phyloP scores from a whole-genome alignment of 257 asterid species.

The Ehretia macrophylla region DNA sequence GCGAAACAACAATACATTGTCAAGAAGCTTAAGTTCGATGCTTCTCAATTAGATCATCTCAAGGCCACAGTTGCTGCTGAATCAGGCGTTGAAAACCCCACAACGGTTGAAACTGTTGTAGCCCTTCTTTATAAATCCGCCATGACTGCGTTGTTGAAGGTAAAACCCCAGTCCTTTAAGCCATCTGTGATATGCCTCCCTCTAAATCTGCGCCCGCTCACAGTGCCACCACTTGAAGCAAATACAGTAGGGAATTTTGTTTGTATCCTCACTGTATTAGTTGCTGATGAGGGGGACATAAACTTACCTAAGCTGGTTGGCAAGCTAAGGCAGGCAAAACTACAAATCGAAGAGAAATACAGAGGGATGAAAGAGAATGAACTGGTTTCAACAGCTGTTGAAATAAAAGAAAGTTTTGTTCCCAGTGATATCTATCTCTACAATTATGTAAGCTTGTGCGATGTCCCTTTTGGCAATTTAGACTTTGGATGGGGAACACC shows the following conservation, averaged over 20 bases:
- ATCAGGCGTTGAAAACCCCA: constrained; percentile 4
- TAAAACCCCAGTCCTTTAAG: not conserved
- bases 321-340: constrained; percentile 3
- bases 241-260: not conserved
- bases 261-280: not conserved
- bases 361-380: not conserved
- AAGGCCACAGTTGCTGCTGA: not conserved
- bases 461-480: not conserved
- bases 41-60: not conserved
- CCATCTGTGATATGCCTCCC: not conserved
- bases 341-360: not conserved
- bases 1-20: not conserved
- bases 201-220: not conserved
- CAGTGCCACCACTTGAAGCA: not conserved
- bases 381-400: not conserved
- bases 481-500: constrained; percentile 27
- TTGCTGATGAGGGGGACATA: not conserved
- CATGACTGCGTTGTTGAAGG: not conserved
- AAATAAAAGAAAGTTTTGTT: not conserved
- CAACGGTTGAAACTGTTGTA: constrained; percentile 2
- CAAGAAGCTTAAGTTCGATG: not conserved
- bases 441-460: not conserved
- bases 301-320: not conserved
- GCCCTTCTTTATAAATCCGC: constrained; percentile 3
- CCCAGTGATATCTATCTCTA: not conserved